Evolutionary conservation across 768 basidiomycete species (phyloP).

Genomic region (Dentipellis sp.): DNA sequence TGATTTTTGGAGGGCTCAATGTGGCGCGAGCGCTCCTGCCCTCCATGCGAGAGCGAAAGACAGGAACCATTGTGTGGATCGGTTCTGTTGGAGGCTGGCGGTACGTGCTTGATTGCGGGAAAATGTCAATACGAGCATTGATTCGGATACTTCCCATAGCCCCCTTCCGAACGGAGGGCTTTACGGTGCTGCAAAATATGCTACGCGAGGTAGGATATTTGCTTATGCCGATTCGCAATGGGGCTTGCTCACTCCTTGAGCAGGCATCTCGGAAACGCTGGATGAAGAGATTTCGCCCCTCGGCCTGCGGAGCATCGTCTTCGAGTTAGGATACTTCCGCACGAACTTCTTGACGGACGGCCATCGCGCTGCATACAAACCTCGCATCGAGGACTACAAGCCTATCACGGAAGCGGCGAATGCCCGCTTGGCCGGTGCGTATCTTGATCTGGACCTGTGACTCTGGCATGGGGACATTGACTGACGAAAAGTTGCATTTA

Average conservation of each 20-base stretch:
- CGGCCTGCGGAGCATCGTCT: background rate
- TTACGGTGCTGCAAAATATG: background rate
- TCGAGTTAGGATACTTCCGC: background rate
- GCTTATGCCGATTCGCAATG: background rate
- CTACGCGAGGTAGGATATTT: background rate
- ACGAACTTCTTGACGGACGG: background rate
- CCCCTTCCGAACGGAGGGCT: background rate
- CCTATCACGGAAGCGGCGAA: background rate
- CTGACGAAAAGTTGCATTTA: background rate
- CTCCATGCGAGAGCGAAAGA: constrained; percentile 11
- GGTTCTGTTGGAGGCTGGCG: constrained; percentile 8
- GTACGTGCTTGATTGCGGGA: background rate
- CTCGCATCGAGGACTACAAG: background rate
- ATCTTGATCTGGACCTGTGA: background rate
- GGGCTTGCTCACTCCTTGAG: background rate
- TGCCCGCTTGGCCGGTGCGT: background rate
- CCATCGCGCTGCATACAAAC: background rate
- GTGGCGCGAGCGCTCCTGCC: constrained; percentile 16
- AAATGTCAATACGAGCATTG: background rate
- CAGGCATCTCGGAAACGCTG: background rate
- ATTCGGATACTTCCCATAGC: background rate
- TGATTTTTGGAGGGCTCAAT: constrained; percentile 13
- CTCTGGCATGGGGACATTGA: background rate
- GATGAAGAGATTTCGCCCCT: background rate
- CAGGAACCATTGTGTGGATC: constrained; percentile 13